Conservation (phyloP, 441 rosid genomes). For the Euphorbia celastroides region DNA sequence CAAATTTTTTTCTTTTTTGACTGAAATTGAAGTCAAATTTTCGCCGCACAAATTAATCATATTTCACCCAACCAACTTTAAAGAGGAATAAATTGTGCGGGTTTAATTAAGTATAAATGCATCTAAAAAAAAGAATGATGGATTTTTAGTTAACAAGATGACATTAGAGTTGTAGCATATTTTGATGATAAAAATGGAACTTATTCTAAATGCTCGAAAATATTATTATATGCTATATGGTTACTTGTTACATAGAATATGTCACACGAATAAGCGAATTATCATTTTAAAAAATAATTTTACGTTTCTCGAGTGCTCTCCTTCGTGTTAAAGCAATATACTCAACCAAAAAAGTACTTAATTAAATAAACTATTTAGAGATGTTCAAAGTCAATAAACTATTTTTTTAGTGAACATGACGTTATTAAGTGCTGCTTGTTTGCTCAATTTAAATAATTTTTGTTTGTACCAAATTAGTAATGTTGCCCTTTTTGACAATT, state of each 20-base stretch:
- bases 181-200: conserved; percentile 2
- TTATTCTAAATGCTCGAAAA: conserved; percentile 4
- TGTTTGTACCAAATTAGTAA: neutral
- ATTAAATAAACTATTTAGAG: no score
- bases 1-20: neutral
- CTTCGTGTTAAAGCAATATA: no score
- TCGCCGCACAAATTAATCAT: conserved; percentile 4
- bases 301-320: no score
- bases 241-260: neutral
- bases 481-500: neutral
- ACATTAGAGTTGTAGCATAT: conserved; percentile 1
- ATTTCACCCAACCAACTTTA: conserved; percentile 9
- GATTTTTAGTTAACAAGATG: neutral
- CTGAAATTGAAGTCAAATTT: neutral
- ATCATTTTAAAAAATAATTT: neutral
- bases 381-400: neutral
- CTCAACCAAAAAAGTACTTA: no score
- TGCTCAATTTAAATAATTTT: neutral
- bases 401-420: neutral
- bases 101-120: neutral
- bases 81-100: conserved; percentile 5
- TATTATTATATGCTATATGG: neutral
- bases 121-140: neutral
- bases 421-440: neutral
- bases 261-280: neutral